phyloP scores from a whole-genome alignment of 495 filamentous ascomycete species.

The Xylaria scruposa region DNA sequence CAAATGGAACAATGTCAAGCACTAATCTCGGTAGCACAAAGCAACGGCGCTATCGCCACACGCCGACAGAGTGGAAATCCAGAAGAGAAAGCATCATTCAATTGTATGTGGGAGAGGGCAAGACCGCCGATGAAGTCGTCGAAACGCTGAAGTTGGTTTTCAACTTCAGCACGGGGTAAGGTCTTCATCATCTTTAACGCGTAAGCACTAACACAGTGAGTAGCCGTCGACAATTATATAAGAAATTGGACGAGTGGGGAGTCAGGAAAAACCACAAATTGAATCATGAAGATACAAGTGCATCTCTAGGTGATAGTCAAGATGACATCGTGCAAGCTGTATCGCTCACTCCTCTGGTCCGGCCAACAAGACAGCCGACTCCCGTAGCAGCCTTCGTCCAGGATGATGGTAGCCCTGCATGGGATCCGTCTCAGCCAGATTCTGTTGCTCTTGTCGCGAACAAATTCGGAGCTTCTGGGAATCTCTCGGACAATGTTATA shows the following conservation, averaged over 20 bases:
- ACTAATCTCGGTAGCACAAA: background rate
- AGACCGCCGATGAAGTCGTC: conserved; percentile 16
- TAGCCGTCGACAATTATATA: background rate
- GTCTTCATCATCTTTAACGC: background rate
- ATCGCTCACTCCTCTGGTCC: background rate
- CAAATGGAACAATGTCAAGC: background rate
- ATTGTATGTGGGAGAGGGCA: conserved; percentile 13
- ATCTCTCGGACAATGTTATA: background rate
- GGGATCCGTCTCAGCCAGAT: background rate
- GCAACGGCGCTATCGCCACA: conserved; percentile 9
- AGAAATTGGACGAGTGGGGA: background rate
- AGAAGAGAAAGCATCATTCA: conserved; percentile 17
- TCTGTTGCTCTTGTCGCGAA: background rate
- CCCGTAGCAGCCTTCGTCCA: background rate
- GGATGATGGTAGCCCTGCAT: background rate
- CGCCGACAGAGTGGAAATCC: conserved; percentile 10
- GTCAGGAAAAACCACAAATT: background rate
- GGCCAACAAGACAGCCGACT: background rate
- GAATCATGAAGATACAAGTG: background rate
- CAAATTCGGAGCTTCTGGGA: background rate
- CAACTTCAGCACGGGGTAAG: conserved; percentile 10
- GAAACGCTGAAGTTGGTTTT: conserved; percentile 11
- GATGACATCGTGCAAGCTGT: background rate
- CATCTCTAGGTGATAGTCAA: background rate
- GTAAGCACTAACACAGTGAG: background rate